Percentiles rank a stretch among this genome's conserved stretches.
Conservation (phyloP, 2,329 filamentous ascomycete species). For the Trichoderma harzianum region DNA sequence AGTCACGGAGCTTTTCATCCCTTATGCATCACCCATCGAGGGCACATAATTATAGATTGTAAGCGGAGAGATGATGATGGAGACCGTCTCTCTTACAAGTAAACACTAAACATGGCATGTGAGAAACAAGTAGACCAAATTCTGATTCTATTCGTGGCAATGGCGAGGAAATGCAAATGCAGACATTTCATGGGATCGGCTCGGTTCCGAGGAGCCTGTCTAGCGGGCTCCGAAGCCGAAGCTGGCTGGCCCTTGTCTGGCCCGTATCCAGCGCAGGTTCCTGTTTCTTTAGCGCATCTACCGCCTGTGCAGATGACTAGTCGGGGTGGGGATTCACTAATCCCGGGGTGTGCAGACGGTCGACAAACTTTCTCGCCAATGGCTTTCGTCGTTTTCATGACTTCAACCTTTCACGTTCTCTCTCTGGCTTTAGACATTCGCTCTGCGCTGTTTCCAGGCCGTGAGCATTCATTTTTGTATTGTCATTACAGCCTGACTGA, state of each 20-base stretch:
- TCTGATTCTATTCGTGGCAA: not conserved
- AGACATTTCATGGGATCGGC: not conserved
- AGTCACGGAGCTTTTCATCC: not conserved
- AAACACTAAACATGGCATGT: not conserved
- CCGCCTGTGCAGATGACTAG: conserved; percentile 15
- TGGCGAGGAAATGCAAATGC: not conserved
- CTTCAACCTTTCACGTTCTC: not conserved
- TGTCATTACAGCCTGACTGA: not conserved
- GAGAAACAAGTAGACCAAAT: not conserved
- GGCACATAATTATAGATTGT: not conserved
- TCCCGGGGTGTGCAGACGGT: not conserved
- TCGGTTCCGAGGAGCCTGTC: not conserved
- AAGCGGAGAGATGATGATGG: not conserved
- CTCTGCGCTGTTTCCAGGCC: not conserved
- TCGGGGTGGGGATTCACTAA: not conserved
- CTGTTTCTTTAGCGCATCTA: conserved; percentile 6
- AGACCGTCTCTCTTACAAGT: not conserved
- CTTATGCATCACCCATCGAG: not conserved
- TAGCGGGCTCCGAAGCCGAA: conserved; percentile 12
- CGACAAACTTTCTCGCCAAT: conserved; percentile 12
- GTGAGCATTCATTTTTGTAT: not conserved
- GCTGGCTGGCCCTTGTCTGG: not conserved
- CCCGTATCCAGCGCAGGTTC: not conserved
- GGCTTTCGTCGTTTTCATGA: not conserved
- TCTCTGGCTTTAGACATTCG: not conserved